phyloP scores from a whole-genome alignment of 148 eudicot species.

The Beta vulgaris region DNA sequence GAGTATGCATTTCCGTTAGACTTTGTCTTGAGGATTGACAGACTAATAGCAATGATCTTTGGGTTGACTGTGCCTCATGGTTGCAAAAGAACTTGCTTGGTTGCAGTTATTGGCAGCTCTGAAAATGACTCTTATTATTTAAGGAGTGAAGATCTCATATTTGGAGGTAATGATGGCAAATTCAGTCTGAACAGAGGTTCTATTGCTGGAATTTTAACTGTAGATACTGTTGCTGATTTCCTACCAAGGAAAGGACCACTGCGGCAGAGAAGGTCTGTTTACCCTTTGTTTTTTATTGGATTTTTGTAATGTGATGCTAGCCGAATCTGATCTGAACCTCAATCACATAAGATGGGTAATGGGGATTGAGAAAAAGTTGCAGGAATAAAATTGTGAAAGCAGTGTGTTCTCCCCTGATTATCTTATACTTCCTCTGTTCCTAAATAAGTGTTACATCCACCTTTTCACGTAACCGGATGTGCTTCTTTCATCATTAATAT shows the following conservation, averaged over 20 bases:
- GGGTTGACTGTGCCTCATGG: constrained; percentile 77
- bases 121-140: constrained; percentile 41
- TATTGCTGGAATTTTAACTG: constrained; percentile 90
- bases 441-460: no score
- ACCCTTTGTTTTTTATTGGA: neutral
- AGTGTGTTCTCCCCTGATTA: no score
- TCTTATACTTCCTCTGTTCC: no score
- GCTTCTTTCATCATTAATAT: no score
- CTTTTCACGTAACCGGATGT: no score
- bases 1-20: constrained; percentile 85
- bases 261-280: constrained; percentile 77
- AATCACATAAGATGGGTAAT: no score
- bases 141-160: constrained; percentile 67
- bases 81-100: constrained; percentile 84
- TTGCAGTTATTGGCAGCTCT: constrained; percentile 68
- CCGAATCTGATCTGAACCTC: no score
- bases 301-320: no score
- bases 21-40: constrained; percentile 74
- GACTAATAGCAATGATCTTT: constrained; percentile 71
- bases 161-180: constrained; percentile 71
- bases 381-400: no score
- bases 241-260: constrained; percentile 92
- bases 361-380: no score
- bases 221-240: constrained; percentile 93
- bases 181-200: constrained; percentile 63